Evolutionary conservation across 2,329 filamentous ascomycete species (phyloP).

Genomic region (Calycina herbarum): DNA sequence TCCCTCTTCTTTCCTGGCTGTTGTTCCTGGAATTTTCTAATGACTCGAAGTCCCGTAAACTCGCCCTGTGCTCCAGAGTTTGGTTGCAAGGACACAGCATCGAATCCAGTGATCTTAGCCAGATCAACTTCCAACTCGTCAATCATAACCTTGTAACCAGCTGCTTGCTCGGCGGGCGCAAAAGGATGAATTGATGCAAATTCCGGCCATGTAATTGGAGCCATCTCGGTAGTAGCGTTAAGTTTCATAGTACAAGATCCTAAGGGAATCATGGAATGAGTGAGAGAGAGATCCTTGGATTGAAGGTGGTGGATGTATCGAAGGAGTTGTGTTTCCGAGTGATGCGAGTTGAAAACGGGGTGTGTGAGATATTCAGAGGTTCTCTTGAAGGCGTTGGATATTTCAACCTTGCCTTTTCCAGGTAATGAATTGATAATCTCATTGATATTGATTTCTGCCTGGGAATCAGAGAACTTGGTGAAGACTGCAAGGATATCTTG

Average conservation of each 20-base stretch:
- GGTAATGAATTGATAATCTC: conserved; percentile 48
- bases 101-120: conserved; percentile 82
- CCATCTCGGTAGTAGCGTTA: conserved; percentile 92
- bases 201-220: conserved; percentile 73
- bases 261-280: conserved; percentile 96
- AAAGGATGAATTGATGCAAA: conserved; percentile 84
- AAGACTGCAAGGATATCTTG: conserved; percentile 59
- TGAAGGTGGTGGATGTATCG: conserved; percentile 92
- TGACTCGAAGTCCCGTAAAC: conserved; percentile 85
- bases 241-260: conserved; percentile 99
- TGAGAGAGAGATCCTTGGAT: conserved; percentile 89
- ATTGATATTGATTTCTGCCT: conserved; percentile 34
- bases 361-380: conserved; percentile 79
- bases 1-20: conserved; percentile 72
- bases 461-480: conserved; percentile 38
- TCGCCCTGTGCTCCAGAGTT: conserved; percentile 97
- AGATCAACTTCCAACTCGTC: conserved; percentile 73
- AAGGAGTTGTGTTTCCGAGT: conserved; percentile 91
- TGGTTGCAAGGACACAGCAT: conserved; percentile 85
- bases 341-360: conserved; percentile 91
- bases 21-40: conserved; percentile 78
- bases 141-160: conserved; percentile 71
- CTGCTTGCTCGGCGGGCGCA: conserved; percentile 60
- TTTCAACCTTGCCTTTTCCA: conserved; percentile 37
- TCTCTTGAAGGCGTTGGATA: conserved; percentile 65